A percentile compares a stretch with the other conserved stretches of the same genome.
Evolutionary conservation across 352 stramenopile genomes (phyloP).

Genomic region (Globisporangium polare): DNA sequence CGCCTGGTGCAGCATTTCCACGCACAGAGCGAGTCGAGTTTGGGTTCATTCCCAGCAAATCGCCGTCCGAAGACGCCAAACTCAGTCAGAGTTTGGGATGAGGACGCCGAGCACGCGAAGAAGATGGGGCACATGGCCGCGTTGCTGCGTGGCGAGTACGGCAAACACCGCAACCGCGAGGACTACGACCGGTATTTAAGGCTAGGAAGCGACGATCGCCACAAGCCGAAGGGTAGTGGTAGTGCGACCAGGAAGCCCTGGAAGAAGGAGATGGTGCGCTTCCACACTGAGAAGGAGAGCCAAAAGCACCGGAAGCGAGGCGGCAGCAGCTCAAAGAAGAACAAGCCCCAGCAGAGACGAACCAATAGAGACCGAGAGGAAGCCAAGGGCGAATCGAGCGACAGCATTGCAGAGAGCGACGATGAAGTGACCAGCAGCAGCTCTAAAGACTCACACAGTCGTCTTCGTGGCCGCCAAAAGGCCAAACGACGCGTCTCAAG

Average conservation of each 20-base stretch:
- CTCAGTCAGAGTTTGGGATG: slow-evolving; percentile 4
- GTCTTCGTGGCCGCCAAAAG: background rate
- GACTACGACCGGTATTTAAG: slow-evolving; percentile 55
- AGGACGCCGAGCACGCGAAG: slow-evolving; percentile 10
- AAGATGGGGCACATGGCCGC: slow-evolving; percentile 15
- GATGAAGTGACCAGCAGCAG: background rate
- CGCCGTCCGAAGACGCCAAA: background rate
- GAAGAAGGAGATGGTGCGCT: slow-evolving; percentile 9
- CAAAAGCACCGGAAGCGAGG: background rate
- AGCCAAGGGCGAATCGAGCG: slow-evolving; percentile 9
- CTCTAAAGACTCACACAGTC: background rate
- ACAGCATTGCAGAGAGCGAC: background rate
- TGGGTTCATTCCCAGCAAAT: slow-evolving; percentile 5
- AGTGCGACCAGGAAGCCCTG: background rate
- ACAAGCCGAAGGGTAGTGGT: background rate
- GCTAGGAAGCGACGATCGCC: background rate
- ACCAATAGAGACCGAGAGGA: background rate
- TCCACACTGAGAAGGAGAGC: slow-evolving; percentile 4
- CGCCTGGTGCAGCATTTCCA: slow-evolving; percentile 38
- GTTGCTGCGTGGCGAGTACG: slow-evolving; percentile 23
- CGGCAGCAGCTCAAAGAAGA: background rate
- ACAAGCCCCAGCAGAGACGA: background rate
- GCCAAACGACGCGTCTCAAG: background rate
- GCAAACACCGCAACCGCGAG: slow-evolving; percentile 25
- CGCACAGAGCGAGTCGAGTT: slow-evolving; percentile 18